Base-by-base conservation (phyloP, 495 filamentous ascomycete genomes). In the Bryoglossum gracile region DNA sequence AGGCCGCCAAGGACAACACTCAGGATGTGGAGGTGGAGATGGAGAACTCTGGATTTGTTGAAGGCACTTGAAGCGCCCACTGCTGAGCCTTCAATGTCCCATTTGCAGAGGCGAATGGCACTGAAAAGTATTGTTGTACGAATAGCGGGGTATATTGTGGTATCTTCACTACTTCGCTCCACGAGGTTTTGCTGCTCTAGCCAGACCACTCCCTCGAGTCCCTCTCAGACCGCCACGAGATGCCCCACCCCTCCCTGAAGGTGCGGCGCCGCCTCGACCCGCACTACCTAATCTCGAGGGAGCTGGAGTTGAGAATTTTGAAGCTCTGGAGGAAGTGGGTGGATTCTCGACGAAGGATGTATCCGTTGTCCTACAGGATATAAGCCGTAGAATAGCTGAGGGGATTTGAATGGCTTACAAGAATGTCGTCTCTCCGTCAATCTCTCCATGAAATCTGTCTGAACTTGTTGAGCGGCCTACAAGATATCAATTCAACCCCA, bases 311-410 rank as follows among this genome's bases (percentile, higher is more conserved):
- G 76, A 61, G 59, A 82, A 81, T 54, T 80, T 85, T n/a, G 76
- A 69, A 2, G 76, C 68, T 63, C 82, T 87, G 4, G 82, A 80
- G 16, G 81, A 80, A 26, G 74, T 78, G 1, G 86, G 79, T 13
- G 89, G 89, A 61, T 95, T 84, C 18, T 94, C 89, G 19, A 95
- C 80, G 58, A 96, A 98, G 10, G 88, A 89, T 11, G 89, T 95
- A 64, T 96, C 92, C 22, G 86, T 95, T 21, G 91, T 96, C 72
- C 88, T 92, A 55, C 5, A 55, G 35, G 42, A 17, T 54, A 59
- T 72, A 36, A 59, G 56, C n/a, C n/a, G 51, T n/a, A 26, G 44
- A 19, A 41, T 42, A 38, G 41, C 17, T 30, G 25, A 11, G n/a
- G 13, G 14, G 25, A 35, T 26, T 40, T 21, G 3, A 36, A 34